phyloP scores from a whole-genome alignment of 2,329 filamentous ascomycete genomes.

The Hypoxylon rubiginosum region DNA sequence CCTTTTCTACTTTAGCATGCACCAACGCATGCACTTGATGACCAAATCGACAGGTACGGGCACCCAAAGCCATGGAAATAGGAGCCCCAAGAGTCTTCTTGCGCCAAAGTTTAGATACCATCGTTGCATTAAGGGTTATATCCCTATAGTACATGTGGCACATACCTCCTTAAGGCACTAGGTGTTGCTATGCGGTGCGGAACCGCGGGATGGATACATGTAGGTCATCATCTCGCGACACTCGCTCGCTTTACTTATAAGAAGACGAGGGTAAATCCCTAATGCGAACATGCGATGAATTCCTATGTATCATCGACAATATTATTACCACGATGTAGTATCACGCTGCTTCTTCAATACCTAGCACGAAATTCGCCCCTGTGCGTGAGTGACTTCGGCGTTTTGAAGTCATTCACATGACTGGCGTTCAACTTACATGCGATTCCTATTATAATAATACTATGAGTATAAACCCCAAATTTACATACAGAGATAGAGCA shows the following conservation, averaged over 20 bases:
- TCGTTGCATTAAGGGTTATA: not conserved
- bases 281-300: not conserved
- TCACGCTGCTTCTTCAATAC: not conserved
- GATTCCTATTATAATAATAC: no score
- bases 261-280: not conserved
- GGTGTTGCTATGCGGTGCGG: not conserved
- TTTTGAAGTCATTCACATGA: not conserved
- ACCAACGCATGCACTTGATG: conserved; percentile 2
- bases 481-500: no score
- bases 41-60: not conserved
- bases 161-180: not conserved
- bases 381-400: no score
- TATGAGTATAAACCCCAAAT: no score
- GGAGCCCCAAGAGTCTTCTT: not conserved
- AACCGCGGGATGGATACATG: not conserved
- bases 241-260: not conserved
- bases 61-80: not conserved
- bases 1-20: conserved; percentile 18
- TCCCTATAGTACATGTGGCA: no score
- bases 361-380: no score
- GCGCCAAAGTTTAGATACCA: not conserved
- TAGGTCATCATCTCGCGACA: no score
- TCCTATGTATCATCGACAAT: not conserved
- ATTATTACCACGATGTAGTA: not conserved
- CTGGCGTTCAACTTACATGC: not conserved